A percentile compares a stretch with the other conserved stretches of the same genome.
Evolutionary conservation across 106 monocot species (phyloP).

Genomic region (Acorus calamus): DNA sequence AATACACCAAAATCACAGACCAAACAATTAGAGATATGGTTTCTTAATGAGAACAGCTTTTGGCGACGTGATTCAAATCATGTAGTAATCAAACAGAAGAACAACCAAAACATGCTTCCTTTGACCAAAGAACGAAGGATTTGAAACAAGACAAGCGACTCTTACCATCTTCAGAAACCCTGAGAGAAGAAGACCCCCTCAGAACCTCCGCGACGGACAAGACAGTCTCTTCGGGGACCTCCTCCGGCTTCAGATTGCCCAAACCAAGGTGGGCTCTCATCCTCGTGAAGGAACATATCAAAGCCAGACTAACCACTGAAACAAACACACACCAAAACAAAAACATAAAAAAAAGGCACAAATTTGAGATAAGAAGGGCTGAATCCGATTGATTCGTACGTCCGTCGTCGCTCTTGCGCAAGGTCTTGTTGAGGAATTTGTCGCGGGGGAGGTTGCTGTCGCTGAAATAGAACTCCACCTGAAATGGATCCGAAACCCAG

Average conservation of each 20-base stretch:
- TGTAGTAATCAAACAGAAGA: too few species aligned
- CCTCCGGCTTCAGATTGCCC: constrained; percentile 42
- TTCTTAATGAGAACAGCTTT: too few species aligned
- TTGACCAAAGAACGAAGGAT: too few species aligned
- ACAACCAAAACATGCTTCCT: too few species aligned
- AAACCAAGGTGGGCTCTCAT: constrained; percentile 65
- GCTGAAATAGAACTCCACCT: constrained; percentile 99
- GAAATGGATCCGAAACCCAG: neutral
- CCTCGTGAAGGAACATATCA: constrained; percentile 77
- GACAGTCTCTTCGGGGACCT: constrained; percentile 53
- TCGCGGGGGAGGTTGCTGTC: constrained; percentile 93
- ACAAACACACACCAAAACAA: neutral
- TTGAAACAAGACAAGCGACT: neutral
- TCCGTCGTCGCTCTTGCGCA: constrained; percentile 64
- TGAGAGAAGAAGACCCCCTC: constrained; percentile 50
- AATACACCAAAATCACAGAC: too few species aligned
- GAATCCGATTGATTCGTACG: constrained; percentile 22
- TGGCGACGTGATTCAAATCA: too few species aligned
- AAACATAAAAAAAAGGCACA: constrained; percentile 1
- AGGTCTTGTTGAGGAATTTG: constrained; percentile 45
- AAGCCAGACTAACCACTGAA: constrained; percentile 79
- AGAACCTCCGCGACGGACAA: constrained; percentile 54
- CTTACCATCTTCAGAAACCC: constrained; percentile 78
- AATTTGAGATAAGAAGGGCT: neutral
- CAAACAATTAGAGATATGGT: too few species aligned